Percentiles rank a stretch among this genome's conserved stretches.
Conservation (phyloP, 176 grass and related monocot genomes). For the Chloris gayana region DNA sequence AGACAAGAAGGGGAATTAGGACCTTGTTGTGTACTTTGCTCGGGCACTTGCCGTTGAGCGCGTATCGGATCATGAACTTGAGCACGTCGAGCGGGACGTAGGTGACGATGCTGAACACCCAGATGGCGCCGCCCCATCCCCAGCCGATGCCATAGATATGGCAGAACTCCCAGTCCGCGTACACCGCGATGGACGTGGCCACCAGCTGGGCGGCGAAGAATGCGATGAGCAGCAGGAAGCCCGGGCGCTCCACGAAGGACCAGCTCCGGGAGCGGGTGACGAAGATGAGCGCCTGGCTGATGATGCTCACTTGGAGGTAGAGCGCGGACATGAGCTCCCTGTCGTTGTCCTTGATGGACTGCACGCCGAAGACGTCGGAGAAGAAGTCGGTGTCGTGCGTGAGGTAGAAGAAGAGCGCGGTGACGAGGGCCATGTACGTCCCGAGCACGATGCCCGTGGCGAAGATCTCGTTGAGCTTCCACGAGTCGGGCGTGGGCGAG, state of each 20-base stretch:
- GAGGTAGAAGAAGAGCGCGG: constrained; percentile 76
- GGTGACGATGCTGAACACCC: constrained; percentile 73
- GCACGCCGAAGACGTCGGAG: constrained; percentile 61
- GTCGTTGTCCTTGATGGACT: constrained; percentile 53
- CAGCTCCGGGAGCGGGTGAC: constrained; percentile 86
- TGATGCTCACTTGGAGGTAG: constrained; percentile 92
- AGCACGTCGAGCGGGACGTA: constrained; percentile 83
- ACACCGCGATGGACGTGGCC: constrained; percentile 72
- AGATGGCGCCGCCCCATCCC: constrained; percentile 70
- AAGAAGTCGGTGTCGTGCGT: constrained; percentile 77
- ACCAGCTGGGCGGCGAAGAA: constrained; percentile 83
- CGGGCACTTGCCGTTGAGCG: constrained; percentile 56
- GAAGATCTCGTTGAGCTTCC: constrained; percentile 95
- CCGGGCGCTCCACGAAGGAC: constrained; percentile 83
- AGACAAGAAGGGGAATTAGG: neutral
- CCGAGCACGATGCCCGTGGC: constrained; percentile 89
- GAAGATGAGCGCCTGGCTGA: constrained; percentile 95
- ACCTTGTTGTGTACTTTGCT: constrained; percentile 65
- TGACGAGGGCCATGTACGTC: constrained; percentile 74
- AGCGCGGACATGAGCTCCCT: constrained; percentile 75
- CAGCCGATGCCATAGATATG: constrained; percentile 74
- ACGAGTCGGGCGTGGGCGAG: constrained; percentile 69
- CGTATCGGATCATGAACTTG: constrained; percentile 80
- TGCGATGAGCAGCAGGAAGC: constrained; percentile 64
- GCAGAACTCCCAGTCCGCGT: constrained; percentile 63